phyloP scores from a whole-genome alignment of 495 filamentous ascomycete genomes.

The Penicillium longicatenatum region DNA sequence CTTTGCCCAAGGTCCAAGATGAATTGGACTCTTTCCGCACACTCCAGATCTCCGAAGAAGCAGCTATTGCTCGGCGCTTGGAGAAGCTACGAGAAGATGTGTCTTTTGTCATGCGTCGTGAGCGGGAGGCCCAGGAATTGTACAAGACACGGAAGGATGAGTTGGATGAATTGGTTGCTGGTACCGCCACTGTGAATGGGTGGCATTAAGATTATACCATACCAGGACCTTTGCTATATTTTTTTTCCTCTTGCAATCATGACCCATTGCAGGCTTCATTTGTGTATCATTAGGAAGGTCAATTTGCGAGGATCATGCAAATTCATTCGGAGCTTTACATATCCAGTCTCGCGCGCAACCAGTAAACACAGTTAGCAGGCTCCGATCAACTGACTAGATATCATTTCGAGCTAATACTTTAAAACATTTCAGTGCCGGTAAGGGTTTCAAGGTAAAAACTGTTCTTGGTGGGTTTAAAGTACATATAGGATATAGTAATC shows the following conservation, averaged over 20 bases:
- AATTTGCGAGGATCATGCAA: slow-evolving; percentile 21
- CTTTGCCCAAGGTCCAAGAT: slow-evolving; percentile 68
- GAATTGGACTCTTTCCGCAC: slow-evolving; percentile 76
- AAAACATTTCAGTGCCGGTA: too few relatives aligned
- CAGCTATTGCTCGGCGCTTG: slow-evolving; percentile 69
- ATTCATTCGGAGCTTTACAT: slow-evolving; percentile 11
- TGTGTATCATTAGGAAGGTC: slow-evolving; percentile 29
- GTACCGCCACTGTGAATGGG: slow-evolving; percentile 43
- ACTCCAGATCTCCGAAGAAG: slow-evolving; percentile 75
- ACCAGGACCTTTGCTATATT: slow-evolving; percentile 2
- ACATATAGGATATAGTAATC: too few relatives aligned
- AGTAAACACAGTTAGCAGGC: neutral
- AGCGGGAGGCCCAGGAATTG: slow-evolving; percentile 87
- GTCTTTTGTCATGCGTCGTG: slow-evolving; percentile 75
- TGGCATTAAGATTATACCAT: slow-evolving; percentile 40
- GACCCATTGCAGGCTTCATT: slow-evolving; percentile 16
- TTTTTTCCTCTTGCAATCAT: slow-evolving; percentile 16
- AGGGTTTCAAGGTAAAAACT: too few relatives aligned
- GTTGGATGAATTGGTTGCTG: slow-evolving; percentile 60
- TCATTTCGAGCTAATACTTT: too few relatives aligned
- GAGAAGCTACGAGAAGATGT: slow-evolving; percentile 82
- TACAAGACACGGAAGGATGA: slow-evolving; percentile 78
- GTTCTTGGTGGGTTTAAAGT: too few relatives aligned
- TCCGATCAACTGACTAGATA: too few relatives aligned
- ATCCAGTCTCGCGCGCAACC: neutral